Evolutionary conservation across 768 basidiomycete species (phyloP).

Genomic region (Calocera viscosa): DNA sequence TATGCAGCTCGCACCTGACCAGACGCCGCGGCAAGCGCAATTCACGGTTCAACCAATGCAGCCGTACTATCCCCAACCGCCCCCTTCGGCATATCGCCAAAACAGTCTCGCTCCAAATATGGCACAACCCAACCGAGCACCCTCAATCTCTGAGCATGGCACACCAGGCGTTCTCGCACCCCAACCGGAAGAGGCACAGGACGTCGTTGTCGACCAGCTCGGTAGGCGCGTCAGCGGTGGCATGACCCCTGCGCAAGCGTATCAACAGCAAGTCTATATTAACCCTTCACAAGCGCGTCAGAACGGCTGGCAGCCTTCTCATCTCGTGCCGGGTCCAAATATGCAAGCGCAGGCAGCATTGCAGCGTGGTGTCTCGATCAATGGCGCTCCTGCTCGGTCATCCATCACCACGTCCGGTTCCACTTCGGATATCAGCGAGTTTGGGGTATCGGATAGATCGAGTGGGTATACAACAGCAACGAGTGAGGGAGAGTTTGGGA

Average conservation of each 20-base stretch:
- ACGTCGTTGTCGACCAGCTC: constrained; percentile 34
- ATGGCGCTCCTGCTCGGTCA: background rate
- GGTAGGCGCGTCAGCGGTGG: constrained; percentile 32
- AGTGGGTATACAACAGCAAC: constrained; percentile 3
- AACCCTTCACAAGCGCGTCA: constrained; percentile 24
- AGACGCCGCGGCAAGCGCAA: constrained; percentile 3
- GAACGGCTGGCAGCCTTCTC: constrained; percentile 2
- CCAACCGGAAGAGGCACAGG: constrained; percentile 40
- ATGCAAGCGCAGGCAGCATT: background rate
- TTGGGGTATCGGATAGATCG: constrained; percentile 5
- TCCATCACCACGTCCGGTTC: background rate
- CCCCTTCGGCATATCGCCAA: constrained; percentile 27
- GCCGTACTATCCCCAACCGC: background rate
- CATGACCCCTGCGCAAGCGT: constrained; percentile 66
- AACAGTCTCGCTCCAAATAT: constrained; percentile 22
- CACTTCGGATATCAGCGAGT: constrained; percentile 1
- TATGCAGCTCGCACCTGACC: background rate
- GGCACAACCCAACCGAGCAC: constrained; percentile 27
- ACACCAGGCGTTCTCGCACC: constrained; percentile 36
- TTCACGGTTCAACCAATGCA: background rate
- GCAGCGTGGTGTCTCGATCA: background rate
- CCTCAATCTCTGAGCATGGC: constrained; percentile 39
- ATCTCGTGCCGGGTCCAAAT: background rate
- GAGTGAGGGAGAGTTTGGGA: background rate
- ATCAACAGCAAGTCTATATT: constrained; percentile 60